Base-by-base conservation (phyloP, 495 filamentous ascomycete genomes). In the Wilcoxina mikolae region DNA sequence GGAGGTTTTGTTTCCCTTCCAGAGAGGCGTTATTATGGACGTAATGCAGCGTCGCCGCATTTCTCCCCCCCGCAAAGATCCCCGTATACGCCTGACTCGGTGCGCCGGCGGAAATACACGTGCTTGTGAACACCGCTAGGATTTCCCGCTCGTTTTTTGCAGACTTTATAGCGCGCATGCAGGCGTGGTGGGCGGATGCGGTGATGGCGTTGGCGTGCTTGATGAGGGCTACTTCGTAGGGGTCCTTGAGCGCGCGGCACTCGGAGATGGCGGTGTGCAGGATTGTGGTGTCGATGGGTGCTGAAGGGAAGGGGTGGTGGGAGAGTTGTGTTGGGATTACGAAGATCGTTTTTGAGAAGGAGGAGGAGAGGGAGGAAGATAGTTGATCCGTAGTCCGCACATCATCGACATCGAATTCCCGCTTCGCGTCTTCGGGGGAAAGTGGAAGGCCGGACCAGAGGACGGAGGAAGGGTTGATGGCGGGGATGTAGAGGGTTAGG, bases 391-490 rank as follows among this genome's bases (percentile, higher is more conserved):
- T 78, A 4, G 80, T 81, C 23, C 74, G 74, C 56, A 87, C 85
- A 5, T 73, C 72, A 60, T 95, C 91, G 61, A 98, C 78, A 61
- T 98, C 88, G 70, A 84, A 95, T 24, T 75, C 76, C 25, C 78
- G 65, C 39, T 77, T 65, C 18, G 89, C 89, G 64, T 95, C 82
- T n/a, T 81, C 72, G 28, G 71, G 65, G 4, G 79, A 81, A 54
- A 94, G 66, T 0, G 93, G 93, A 20, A 96, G 77, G 25, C 93
- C 93, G 23, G 82, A 83, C 93, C 93, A 99, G 60, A 96, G 86
- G n/a, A 96, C 91, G 38, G 79, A 80, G 26, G 93, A 85, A 41
- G 87, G 79, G 53, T 93, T 79, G 63, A 94, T 77, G 1, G 87
- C 83, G 3, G 93, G 90, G 57, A 99, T 91, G 72, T 86, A 99